Base-by-base conservation (phyloP, 2,329 filamentous ascomycete species). In the Pseudocercospora fijiensis region DNA sequence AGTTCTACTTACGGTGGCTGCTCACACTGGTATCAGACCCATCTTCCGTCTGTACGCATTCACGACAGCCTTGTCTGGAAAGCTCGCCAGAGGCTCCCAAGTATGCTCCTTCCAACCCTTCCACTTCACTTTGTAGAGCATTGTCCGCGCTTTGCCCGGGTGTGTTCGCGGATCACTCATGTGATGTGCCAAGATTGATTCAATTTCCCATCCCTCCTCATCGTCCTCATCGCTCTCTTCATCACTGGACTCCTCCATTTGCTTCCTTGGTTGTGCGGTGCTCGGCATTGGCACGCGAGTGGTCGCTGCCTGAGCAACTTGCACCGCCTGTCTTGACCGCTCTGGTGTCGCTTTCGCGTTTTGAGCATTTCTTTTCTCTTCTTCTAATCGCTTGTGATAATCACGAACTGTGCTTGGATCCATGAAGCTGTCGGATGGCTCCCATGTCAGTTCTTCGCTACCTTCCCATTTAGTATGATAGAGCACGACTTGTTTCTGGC, bases 391-490 rank as follows among this genome's bases (percentile, higher is more conserved):
- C 27, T 61, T 41, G 9, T 69, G 66, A 61, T 77, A 77, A 1
- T 69, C 70, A 2, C 64, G 59, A 8, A 77, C 60, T 10, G 73
- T 65, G 8, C 60, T 65, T 22, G 57, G 60, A 58, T 74, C 74
- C 4, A 63, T 64, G 60, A 77, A 76, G 57, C 72, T 75, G 6
- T 70, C 65, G 13, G 59, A 63, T 0, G 75, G 74, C 65, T 77
- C 74, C 75, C 75, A 77, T 0, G 73, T 74, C 8, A 66, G 64
- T 16, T 74, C 72, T 2, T 69, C 63, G 30, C 60, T 73, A 3
- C 74, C 73, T 58, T 71, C 70, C 74, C 74, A 76, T 58, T 75
- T 75, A 27, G 74, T 73, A 24, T 71, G 68, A 58, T 75, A 76
- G 1, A 76, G 64, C 71, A 73, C 72, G 2, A 72, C 68, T 13